Base-by-base conservation (phyloP, 768 basidiomycete genomes). In the Hemileccinum impolitum region DNA sequence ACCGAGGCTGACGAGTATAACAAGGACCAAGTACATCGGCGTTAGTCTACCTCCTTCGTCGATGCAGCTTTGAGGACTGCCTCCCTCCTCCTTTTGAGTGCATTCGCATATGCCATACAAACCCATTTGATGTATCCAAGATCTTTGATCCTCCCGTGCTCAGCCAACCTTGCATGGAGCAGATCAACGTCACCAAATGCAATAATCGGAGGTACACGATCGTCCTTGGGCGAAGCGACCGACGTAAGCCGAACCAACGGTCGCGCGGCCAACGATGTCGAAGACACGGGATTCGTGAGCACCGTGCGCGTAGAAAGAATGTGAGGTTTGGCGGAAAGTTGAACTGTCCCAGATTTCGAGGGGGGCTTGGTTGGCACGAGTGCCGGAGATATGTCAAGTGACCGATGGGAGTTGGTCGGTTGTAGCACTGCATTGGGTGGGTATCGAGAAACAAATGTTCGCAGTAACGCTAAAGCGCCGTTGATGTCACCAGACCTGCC, bases 181-280 rank as follows among this genome's bases (percentile, higher is more conserved):
- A 85, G 52, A 54, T 89, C 85, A n/a, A 95, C 55, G 61, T 95
- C 91, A 14, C 69, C 56, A 62, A 93, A 95, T 12, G 80, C 75
- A 18, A 95, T 57, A 35, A 93, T 64, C 0, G 93, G 93, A 0
- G 93, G 89, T 6, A 96, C 84, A 19, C 76, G 62, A 56, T 91
- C 86, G 61, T 96, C 94, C 1, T 80, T 77, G 4, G 86, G 74
- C 15, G 81, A 79, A 3, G 73, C 66, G 0, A 69, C 65, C 6
- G 82, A 76, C 3, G 79, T 80, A 55, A 90, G 72, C 18, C 89
- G 82, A 18, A 95, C 85, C 26, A 93, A 66, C 4, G 90, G 88
- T 13, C 82, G 76, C 1, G 71, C 59, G 2, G 51, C 35, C 6
- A 45, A 48, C 0, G 55, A 15, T 81, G 14, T 65, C 60, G 21